phyloP scores from a whole-genome alignment of 2,329 filamentous ascomycete species.

The Aspergillus uvarum region DNA sequence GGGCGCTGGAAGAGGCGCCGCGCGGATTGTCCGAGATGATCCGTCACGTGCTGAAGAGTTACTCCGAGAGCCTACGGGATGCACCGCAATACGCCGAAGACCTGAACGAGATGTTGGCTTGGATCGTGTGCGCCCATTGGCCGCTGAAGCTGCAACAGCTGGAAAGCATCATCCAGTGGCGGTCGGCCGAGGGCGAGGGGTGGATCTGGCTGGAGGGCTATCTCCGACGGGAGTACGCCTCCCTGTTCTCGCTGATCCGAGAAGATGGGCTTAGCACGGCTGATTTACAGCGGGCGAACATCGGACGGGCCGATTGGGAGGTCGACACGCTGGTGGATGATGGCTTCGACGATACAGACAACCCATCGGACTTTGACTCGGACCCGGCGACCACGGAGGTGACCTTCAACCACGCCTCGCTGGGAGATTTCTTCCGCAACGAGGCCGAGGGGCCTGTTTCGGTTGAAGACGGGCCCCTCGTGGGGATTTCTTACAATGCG shows the following conservation, averaged over 20 bases:
- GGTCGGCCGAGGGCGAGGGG: constrained; percentile 40
- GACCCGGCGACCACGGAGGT: constrained; percentile 18
- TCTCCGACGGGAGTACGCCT: constrained; percentile 47
- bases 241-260: constrained; percentile 49
- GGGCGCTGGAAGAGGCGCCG: constrained; percentile 48
- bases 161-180: constrained; percentile 47
- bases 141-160: constrained; percentile 48
- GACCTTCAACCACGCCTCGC: constrained; percentile 26
- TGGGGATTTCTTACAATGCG: constrained; percentile 19
- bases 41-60: constrained; percentile 41
- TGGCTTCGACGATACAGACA: constrained; percentile 12
- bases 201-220: constrained; percentile 41
- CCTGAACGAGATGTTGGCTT: constrained; percentile 50
- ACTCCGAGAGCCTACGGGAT: constrained; percentile 38
- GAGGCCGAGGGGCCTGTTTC: constrained; percentile 17
- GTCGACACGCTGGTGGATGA: constrained; percentile 1
- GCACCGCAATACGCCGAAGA: constrained; percentile 26
- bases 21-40: constrained; percentile 47
- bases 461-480: constrained; percentile 6
- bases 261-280: constrained; percentile 39
- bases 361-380: constrained; percentile 19
- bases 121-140: constrained; percentile 49
- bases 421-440: constrained; percentile 25
- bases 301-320: background rate
- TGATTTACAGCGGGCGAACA: constrained; percentile 12